phyloP scores from a whole-genome alignment of 164 flowering plant species.

The Euptelea pleiosperma region DNA sequence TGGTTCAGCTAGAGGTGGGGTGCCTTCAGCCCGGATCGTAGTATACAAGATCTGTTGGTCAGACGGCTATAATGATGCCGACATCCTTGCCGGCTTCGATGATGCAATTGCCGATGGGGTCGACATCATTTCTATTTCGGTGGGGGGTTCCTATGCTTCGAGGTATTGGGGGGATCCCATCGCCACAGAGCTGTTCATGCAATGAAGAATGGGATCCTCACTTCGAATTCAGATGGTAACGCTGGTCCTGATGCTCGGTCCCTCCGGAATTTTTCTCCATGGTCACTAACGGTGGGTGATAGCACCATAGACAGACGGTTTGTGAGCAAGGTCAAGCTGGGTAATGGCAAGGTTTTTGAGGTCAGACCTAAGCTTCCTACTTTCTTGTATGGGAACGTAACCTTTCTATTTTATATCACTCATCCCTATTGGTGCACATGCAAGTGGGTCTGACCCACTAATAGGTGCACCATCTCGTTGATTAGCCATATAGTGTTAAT shows the following conservation, averaged over 20 bases:
- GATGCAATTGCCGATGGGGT: conserved; percentile 80
- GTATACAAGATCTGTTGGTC: conserved; percentile 63
- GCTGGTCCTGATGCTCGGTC: conserved; percentile 35
- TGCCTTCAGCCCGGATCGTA: conserved; percentile 58
- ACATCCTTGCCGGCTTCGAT: conserved; percentile 60
- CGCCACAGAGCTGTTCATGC: conserved; percentile 57
- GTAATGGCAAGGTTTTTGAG: conserved; percentile 37
- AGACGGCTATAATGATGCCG: conserved; percentile 40
- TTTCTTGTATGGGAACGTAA: too few species aligned
- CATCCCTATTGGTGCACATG: too few species aligned
- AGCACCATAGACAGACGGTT: conserved; percentile 55
- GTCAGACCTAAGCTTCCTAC: conserved; percentile 27
- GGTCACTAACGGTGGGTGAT: conserved; percentile 60
- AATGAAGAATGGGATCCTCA: conserved; percentile 53
- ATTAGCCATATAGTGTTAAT: too few species aligned
- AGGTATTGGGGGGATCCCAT: conserved; percentile 40
- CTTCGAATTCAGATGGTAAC: conserved; percentile 54
- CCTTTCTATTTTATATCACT: too few species aligned
- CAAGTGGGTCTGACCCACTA: too few species aligned
- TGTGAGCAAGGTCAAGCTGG: conserved; percentile 32
- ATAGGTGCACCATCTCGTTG: too few species aligned
- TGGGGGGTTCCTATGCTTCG: conserved; percentile 22
- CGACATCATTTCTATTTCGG: conserved; percentile 58
- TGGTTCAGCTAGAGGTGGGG: conserved; percentile 64
- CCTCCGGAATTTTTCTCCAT: conserved; percentile 41